Evolutionary conservation across 306 rosid species (phyloP), one percentile per base, ranked within the genome.

Genomic region (Vigna mungo): DNA sequence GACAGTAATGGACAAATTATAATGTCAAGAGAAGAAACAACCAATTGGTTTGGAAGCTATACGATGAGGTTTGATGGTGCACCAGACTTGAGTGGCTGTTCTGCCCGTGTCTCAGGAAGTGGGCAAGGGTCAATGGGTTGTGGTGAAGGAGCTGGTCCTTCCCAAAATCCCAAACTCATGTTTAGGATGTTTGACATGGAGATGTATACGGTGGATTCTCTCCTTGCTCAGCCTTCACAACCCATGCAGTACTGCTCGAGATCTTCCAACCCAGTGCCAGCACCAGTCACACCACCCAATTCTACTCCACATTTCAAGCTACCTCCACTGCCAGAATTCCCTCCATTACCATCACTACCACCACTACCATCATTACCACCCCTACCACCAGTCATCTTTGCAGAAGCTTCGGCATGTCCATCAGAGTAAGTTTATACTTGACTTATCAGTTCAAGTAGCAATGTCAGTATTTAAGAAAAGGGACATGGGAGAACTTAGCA

Each of bases 11-110:
- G 98, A 15, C 69, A 88, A 71, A 70, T 84, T 34, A 67, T 72
- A 76, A 70, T 86, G 90, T 83, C 94, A 78, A 90, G 97, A 79
- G 97, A 94, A 61, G 97, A 89, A 85, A 87, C 88, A 11, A 92
- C 96, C 2, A 94, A 92, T 18, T 85, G 84, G 91, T 89, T 94
- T 21, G 98, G 98, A 20, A 80, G 78, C 85, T 94, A 85, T 60
- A 83, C 80, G 2, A 80, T 94, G 82, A 87, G 79, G 71, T 83
- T 94, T 9, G 96, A 94, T 53, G 98, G 97, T 0, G 74, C 90
- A 23, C 96, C 96, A 0, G 97, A 92, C 64, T 77, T 94, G 78
- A 81, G 84, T 27, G 84, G 86, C 12, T 94, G 98, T 54, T 80
- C 77, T 68, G 92, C 87, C 6, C 80, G 14, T 60, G 92, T 92